Evolutionary conservation across 2,329 filamentous ascomycete species (phyloP), one percentile per base, ranked within the genome.

Genomic region (Nigrospora sphaerica): DNA sequence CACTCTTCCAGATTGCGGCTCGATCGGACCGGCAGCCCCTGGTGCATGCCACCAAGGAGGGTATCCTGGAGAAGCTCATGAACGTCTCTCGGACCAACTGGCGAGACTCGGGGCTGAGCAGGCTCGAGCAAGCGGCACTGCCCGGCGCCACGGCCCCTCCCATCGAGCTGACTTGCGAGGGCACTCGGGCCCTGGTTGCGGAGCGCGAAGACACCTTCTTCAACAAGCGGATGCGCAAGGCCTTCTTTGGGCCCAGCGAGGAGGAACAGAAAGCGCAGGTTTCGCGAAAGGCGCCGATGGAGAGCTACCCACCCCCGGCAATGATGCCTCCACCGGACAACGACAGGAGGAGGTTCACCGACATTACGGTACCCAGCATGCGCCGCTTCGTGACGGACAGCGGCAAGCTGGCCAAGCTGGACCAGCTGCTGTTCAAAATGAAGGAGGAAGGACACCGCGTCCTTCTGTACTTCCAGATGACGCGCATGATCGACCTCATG

Each of bases 391-490:
- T 98, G 49, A 97, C 92, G 2, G 93, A 97, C 67, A 95, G 90
- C 45, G 93, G 93, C 61, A 98, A 98, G 71, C 80, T 98, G 49
- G 91, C 90, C 40, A 89, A 90, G 62, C 75, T 98, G 43, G 93
- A 98, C 63, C 77, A 88, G 54, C 75, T 98, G 16, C 77, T 98
- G 13, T 87, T 87, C 63, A 80, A 90, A 64, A 83, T 98, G 59
- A 98, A 97, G 76, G 86, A 89, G 51, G 88, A 86, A 52, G 87
- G 87, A 33, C 93, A 98, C 58, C 90, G 93, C 60, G 93, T 98
- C 18, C 75, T 98, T 45, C 74, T 98, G 17, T 98, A 98, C 76
- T 98, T 98, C 87, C 93, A 98, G 74, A 98, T 98, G 93, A 98
- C 93, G 4, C 87, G 88, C 62, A 98, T 98, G 93, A 97, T 98